Conservation (phyloP, 2,329 filamentous ascomycete species). For the Endoconidiophora polonica region DNA sequence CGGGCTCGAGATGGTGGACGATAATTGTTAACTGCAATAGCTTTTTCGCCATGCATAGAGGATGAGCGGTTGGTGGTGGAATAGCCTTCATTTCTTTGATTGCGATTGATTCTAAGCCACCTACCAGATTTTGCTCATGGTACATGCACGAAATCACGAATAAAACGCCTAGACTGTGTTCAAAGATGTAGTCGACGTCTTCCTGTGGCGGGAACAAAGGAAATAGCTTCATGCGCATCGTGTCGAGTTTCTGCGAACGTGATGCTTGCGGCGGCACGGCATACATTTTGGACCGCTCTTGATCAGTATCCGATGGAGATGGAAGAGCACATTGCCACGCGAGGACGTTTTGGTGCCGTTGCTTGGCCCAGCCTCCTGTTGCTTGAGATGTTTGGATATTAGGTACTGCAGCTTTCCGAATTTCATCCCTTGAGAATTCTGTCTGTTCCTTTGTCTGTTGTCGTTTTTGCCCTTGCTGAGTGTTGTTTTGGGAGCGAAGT, state of each 20-base stretch:
- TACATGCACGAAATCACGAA: slow-evolving; percentile 20
- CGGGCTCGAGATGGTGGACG: slow-evolving; percentile 28
- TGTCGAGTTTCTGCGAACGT: slow-evolving; percentile 11
- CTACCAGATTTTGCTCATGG: slow-evolving; percentile 17
- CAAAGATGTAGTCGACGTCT: slow-evolving; percentile 20
- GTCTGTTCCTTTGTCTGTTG: too few species aligned
- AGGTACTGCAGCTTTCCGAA: too few species aligned
- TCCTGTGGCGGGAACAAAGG: slow-evolving; percentile 21
- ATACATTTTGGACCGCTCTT: slow-evolving; percentile 1
- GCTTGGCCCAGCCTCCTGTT: not conserved
- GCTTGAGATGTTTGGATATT: too few species aligned
- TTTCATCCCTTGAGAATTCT: too few species aligned
- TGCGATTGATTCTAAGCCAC: slow-evolving; percentile 16
- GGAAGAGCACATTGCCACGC: slow-evolving; percentile 8
- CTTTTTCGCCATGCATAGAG: slow-evolving; percentile 29
- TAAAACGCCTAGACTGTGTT: slow-evolving; percentile 16
- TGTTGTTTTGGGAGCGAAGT: too few species aligned
- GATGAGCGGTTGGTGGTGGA: slow-evolving; percentile 28
- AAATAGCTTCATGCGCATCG: slow-evolving; percentile 13
- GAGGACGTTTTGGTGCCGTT: slow-evolving; percentile 2
- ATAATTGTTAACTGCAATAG: slow-evolving; percentile 30
- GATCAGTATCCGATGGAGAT: slow-evolving; percentile 5
- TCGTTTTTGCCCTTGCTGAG: too few species aligned
- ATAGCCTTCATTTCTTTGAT: slow-evolving; percentile 19
- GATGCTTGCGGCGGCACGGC: not conserved